Percentiles rank a stretch among this genome's conserved stretches.
Evolutionary conservation across 768 basidiomycete species (phyloP).

Genomic region (Auricularia cornea): DNA sequence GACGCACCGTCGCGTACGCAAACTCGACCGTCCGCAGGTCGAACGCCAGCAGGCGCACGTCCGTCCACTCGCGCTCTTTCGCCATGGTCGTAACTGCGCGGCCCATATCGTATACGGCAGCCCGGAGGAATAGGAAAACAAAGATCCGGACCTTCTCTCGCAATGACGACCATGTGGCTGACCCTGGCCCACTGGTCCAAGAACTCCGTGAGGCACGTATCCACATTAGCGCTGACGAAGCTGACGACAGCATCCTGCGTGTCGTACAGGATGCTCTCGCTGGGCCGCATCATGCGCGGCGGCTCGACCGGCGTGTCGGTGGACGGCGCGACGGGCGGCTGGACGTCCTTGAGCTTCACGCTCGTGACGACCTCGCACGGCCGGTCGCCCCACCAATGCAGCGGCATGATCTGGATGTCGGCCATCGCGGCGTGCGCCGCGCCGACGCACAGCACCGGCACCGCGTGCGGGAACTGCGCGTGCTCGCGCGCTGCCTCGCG

Average conservation of each 20-base stretch:
- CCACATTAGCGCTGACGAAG: conserved; percentile 78
- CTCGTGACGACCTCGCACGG: conserved; percentile 79
- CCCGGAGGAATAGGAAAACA: background rate
- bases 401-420: conserved; percentile 78
- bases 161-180: conserved; percentile 90
- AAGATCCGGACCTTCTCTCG: conserved; percentile 67
- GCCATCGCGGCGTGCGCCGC: conserved; percentile 85
- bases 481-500: conserved; percentile 24
- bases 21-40: conserved; percentile 91
- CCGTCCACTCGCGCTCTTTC: conserved; percentile 58
- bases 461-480: conserved; percentile 64
- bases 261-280: conserved; percentile 84
- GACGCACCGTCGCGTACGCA: conserved; percentile 55
- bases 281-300: conserved; percentile 57
- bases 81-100: conserved; percentile 40
- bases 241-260: conserved; percentile 82
- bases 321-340: conserved; percentile 51
- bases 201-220: conserved; percentile 84
- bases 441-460: conserved; percentile 78
- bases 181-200: conserved; percentile 88
- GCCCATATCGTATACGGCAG: background rate
- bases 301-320: background rate
- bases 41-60: conserved; percentile 78
- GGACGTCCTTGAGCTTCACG: conserved; percentile 84
- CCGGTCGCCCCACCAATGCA: conserved; percentile 86